These are phyloP conservation scores for Mucuna pruriens DNA, from an alignment of 306 rosid species.

Conservation along the genomic window DNA sequence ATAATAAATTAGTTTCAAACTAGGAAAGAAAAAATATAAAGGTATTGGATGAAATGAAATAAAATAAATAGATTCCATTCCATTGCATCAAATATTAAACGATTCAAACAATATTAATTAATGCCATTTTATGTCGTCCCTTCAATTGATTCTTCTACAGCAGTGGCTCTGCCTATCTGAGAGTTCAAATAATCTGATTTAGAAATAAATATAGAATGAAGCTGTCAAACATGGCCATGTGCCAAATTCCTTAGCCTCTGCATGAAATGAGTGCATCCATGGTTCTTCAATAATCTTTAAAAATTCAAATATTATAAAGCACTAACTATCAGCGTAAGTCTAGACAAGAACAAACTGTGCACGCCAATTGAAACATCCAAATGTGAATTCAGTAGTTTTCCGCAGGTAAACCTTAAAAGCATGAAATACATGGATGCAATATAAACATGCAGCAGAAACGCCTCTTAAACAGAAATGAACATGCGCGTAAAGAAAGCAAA, in stretches of 20 bases:
- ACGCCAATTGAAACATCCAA: conserved; percentile 26
- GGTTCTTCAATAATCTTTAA: conserved; percentile 1
- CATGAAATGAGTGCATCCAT: conserved; percentile 15
- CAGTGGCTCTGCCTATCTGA: background rate
- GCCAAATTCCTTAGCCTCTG: conserved; percentile 6
- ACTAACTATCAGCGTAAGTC: background rate
- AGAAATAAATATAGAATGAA: background rate
- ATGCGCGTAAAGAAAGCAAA: conserved; percentile 37
- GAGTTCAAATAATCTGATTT: background rate
- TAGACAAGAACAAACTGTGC: background rate
- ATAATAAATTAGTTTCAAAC: background rate
- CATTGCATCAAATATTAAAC: background rate
- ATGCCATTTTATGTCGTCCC: background rate
- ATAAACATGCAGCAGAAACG: conserved; percentile 5
- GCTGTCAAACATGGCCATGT: background rate
- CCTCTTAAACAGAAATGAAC: conserved; percentile 29
- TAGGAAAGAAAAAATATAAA: background rate
- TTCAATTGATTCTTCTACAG: background rate
- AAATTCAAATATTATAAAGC: background rate
- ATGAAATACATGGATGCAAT: conserved; percentile 46
- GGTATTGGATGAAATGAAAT: background rate
- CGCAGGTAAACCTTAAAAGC: conserved; percentile 28
- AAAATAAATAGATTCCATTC: background rate
- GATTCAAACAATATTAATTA: background rate
- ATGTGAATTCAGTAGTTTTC: background rate